These are phyloP conservation scores for Tetrapisispora iriomotensis DNA, from an alignment of 805 yeast genomes.

Conservation along the genomic window DNA sequence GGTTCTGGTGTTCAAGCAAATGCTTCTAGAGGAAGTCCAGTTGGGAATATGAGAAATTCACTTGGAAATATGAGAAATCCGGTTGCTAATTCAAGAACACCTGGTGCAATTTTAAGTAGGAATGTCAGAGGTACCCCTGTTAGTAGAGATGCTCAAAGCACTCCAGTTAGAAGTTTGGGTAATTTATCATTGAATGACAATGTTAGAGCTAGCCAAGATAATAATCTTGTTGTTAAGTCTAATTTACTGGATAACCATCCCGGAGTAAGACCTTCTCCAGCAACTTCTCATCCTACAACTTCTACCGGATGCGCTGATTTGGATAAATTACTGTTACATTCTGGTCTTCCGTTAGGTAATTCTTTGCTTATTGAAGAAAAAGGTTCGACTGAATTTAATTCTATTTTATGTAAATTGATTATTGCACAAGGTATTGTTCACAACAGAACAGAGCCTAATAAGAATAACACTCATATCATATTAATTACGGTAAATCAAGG, in stretches of 20 bases:
- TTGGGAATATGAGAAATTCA: conserved; percentile 2
- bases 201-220: neutral
- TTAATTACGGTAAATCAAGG: conserved; percentile 47
- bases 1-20: conserved; percentile 8
- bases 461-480: conserved; percentile 46
- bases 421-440: conserved; percentile 71
- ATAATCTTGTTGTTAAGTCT: neutral
- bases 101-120: neutral
- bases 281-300: conserved; percentile 60
- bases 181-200: conserved; percentile 3
- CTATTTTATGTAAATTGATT: conserved; percentile 57
- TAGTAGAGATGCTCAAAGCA: neutral
- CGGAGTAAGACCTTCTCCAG: conserved; percentile 65
- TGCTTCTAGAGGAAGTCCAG: conserved; percentile 16
- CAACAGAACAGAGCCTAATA: conserved; percentile 36
- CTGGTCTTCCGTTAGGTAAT: conserved; percentile 75
- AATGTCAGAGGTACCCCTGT: neutral
- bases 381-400: conserved; percentile 80
- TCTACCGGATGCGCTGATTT: conserved; percentile 75
- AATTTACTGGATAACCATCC: conserved; percentile 30
- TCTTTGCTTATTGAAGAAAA: conserved; percentile 68
- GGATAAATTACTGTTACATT: conserved; percentile 67
- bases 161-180: conserved; percentile 1
- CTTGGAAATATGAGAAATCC: conserved; percentile 7
- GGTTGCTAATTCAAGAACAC: neutral